Percentiles rank a stretch among this genome's conserved stretches.
Conservation (phyloP, 345 rosid species). For the Gossypium mustelinum region DNA sequence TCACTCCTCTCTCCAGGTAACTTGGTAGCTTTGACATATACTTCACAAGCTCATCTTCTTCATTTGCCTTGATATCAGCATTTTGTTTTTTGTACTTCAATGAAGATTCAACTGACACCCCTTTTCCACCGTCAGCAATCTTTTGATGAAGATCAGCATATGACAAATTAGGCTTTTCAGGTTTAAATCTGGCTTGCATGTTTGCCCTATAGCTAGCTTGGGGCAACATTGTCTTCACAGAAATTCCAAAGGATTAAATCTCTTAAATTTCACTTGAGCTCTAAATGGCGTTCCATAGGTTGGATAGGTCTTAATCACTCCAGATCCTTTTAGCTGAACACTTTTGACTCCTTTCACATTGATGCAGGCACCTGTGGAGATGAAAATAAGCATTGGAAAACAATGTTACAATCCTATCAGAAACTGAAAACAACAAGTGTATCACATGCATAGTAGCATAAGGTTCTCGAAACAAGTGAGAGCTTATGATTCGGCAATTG, state of each 20-base stretch:
- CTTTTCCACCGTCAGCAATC: slow-evolving; percentile 36
- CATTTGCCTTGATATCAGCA: slow-evolving; percentile 21
- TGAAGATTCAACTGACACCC: slow-evolving; percentile 30
- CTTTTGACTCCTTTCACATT: slow-evolving; percentile 14
- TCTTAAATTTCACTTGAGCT: slow-evolving; percentile 28
- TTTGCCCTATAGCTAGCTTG: slow-evolving; percentile 28
- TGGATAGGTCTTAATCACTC: slow-evolving; percentile 8
- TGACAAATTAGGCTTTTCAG: slow-evolving; percentile 39
- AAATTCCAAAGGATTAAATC: slow-evolving; percentile 26
- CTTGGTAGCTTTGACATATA: slow-evolving; percentile 83
- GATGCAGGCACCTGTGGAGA: slow-evolving; percentile 14
- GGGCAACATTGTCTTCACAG: slow-evolving; percentile 25
- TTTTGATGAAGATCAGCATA: slow-evolving; percentile 49
- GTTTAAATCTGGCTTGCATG: slow-evolving; percentile 37
- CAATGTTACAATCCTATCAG: slow-evolving; percentile 1
- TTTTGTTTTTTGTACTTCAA: slow-evolving; percentile 28
- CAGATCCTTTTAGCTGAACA: slow-evolving; percentile 13
- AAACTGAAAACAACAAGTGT: not conserved
- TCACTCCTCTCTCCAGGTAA: slow-evolving; percentile 63
- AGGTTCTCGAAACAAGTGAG: not conserved
- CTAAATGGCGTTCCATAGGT: slow-evolving; percentile 44
- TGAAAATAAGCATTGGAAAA: slow-evolving; percentile 4
- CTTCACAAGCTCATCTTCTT: slow-evolving; percentile 81
- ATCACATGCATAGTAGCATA: not conserved
- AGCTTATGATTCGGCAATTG: not conserved